These are phyloP conservation scores for Chlorophyllum brunneum DNA, from an alignment of 768 basidiomycete genomes.

Conservation along the genomic window DNA sequence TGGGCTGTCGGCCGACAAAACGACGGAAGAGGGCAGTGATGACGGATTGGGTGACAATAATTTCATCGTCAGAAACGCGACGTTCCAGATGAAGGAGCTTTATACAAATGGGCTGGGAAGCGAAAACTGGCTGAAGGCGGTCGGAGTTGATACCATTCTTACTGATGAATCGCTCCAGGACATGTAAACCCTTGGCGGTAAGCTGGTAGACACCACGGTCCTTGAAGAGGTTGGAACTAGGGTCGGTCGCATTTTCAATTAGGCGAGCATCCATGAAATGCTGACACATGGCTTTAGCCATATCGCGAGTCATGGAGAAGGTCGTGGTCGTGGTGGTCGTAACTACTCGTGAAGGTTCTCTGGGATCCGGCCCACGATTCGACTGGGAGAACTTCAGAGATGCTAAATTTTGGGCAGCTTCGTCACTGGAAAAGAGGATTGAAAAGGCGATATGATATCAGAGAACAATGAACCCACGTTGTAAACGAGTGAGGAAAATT, in stretches of 20 bases:
- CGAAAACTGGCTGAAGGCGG: conserved; percentile 86
- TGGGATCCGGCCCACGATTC: conserved; percentile 96
- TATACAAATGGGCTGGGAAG: conserved; percentile 92
- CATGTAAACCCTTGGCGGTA: conserved; percentile 97
- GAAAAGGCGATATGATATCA: conserved; percentile 13
- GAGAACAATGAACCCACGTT: conserved; percentile 58
- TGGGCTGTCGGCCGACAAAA: conserved; percentile 87
- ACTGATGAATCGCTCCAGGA: conserved; percentile 98
- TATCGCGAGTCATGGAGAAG: conserved; percentile 99
- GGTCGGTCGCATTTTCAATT: conserved; percentile 95
- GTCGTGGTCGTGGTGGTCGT: conserved; percentile 99
- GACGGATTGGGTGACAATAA: conserved; percentile 91
- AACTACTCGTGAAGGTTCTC: conserved; percentile 95
- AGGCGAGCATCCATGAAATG: conserved; percentile 99
- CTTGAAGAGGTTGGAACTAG: conserved; percentile 87
- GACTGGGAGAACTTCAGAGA: conserved; percentile 99
- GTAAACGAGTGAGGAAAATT: conserved; percentile 93
- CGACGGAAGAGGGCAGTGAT: conserved; percentile 94
- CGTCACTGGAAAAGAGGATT: conserved; percentile 59
- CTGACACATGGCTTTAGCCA: conserved; percentile 99
- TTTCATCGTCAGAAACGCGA: conserved; percentile 90
- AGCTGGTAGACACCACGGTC: conserved; percentile 94
- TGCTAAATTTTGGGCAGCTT: conserved; percentile 89
- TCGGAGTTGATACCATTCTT: conserved; percentile 98
- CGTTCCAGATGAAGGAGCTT: conserved; percentile 97